phyloP scores from a whole-genome alignment of 2,329 filamentous ascomycete species.

The Colletotrichum salicis region DNA sequence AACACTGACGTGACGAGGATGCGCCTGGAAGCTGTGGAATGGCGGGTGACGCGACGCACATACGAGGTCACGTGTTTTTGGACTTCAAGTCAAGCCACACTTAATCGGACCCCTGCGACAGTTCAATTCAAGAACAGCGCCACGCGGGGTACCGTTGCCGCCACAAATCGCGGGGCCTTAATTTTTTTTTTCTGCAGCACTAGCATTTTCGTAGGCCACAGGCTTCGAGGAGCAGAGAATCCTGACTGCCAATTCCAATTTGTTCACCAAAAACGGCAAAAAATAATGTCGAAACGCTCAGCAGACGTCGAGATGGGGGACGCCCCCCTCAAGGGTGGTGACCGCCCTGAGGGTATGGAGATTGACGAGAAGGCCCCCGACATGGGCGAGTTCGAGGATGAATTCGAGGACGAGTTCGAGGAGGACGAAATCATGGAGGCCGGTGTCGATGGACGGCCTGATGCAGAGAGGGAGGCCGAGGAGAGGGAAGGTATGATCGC shows the following conservation, averaged over 20 bases:
- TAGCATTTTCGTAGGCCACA: conserved; percentile 11
- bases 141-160: conserved; percentile 31
- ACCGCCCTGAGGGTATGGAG: conserved; percentile 72
- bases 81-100: neutral
- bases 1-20: conserved; percentile 5
- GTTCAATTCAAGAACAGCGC: conserved; percentile 5
- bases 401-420: conserved; percentile 93
- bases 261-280: neutral
- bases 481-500: conserved; percentile 73
- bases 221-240: neutral
- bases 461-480: conserved; percentile 91
- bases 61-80: conserved; percentile 1
- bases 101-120: neutral
- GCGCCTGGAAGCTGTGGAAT: neutral
- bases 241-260: neutral
- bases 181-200: conserved; percentile 26
- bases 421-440: conserved; percentile 93
- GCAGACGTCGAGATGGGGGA: conserved; percentile 61
- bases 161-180: conserved; percentile 36
- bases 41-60: conserved; percentile 18
- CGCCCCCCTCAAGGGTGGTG: conserved; percentile 68
- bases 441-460: conserved; percentile 90
- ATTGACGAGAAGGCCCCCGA: conserved; percentile 66
- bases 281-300: conserved; percentile 68
- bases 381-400: conserved; percentile 90